Conservation (phyloP, 208 protist species). For the Trichomonas vaginalis region DNA sequence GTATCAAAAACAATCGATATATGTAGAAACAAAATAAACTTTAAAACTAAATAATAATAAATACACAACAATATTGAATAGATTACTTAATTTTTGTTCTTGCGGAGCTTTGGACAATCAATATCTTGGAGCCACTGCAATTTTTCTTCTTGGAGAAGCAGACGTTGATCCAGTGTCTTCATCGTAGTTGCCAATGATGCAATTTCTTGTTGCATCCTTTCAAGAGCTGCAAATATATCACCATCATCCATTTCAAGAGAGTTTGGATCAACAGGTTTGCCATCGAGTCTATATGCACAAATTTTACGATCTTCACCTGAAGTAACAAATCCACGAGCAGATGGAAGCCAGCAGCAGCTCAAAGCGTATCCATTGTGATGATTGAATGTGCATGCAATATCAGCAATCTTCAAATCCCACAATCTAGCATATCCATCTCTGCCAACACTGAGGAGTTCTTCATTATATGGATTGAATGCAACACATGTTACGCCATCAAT, state of each 20-base stretch:
- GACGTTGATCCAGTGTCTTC: background rate
- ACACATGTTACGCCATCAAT: background rate
- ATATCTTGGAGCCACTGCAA: background rate
- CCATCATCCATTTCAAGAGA: background rate
- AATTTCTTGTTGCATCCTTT: background rate
- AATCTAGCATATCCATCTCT: background rate
- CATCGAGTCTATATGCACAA: background rate
- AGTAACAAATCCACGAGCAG: background rate
- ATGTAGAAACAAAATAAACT: no score
- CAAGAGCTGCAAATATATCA: background rate
- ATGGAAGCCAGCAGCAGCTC: background rate
- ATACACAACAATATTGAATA: background rate
- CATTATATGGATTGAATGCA: background rate
- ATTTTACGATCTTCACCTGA: background rate
- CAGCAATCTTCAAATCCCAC: background rate
- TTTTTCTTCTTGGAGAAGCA: constrained; percentile 8
- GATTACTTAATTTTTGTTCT: background rate
- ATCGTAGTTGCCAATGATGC: background rate
- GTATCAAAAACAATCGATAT: no score
- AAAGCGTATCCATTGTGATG: background rate
- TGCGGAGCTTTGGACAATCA: background rate
- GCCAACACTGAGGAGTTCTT: background rate
- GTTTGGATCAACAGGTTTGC: background rate
- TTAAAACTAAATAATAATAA: background rate
- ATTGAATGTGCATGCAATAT: background rate